phyloP scores from a whole-genome alignment of 305 asterid species.

The Rubia balearica region DNA sequence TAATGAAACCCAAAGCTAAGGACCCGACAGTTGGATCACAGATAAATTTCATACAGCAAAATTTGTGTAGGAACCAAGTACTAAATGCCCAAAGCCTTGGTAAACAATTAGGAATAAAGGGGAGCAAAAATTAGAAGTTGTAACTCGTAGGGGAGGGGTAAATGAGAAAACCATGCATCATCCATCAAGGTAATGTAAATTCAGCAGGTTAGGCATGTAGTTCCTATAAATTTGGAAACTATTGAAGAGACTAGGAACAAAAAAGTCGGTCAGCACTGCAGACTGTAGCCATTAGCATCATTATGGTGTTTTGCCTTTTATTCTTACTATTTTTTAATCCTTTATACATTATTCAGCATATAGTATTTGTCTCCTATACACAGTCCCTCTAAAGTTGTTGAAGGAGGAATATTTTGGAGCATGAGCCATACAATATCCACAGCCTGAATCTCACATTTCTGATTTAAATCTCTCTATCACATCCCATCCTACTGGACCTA shows the following conservation, averaged over 20 bases:
- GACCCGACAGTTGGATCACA: background rate
- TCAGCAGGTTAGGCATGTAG: background rate
- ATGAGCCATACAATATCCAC: background rate
- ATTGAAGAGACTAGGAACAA: background rate
- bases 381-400: background rate
- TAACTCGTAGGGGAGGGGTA: no score
- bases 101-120: background rate
- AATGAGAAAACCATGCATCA: background rate
- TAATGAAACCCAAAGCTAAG: background rate
- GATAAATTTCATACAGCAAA: background rate
- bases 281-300: background rate
- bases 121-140: no score
- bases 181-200: background rate
- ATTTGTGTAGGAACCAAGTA: background rate
- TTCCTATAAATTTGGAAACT: background rate
- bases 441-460: background rate
- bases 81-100: background rate
- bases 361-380: background rate
- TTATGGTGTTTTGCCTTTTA: background rate
- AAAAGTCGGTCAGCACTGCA: background rate
- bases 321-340: background rate
- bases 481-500: background rate
- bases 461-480: background rate
- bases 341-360: no score
- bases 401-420: background rate